Evolutionary conservation across 1,139 yeast species (phyloP).

Genomic region (Geotrichum cucujoidarum): DNA sequence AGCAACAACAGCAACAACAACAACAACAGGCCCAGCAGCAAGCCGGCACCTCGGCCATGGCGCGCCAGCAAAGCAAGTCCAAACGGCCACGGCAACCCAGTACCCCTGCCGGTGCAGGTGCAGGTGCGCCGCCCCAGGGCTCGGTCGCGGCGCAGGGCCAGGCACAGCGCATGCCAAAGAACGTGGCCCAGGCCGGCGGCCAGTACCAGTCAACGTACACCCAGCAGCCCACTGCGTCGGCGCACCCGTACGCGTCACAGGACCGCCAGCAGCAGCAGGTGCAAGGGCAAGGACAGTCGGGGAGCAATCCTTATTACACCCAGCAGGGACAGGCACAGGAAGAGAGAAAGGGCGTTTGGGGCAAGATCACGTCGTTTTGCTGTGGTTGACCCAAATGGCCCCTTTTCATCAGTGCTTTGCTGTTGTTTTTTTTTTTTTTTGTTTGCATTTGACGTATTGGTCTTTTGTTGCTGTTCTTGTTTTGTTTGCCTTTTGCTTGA

Average conservation of each 20-base stretch:
- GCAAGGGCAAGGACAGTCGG: constrained; percentile 16
- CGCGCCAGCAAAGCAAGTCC: constrained; percentile 34
- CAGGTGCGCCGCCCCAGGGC: constrained; percentile 2
- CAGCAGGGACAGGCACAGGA: constrained; percentile 23
- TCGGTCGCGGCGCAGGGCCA: background rate
- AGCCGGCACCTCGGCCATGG: constrained; percentile 33
- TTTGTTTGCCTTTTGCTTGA: no score
- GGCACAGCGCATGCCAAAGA: constrained; percentile 17
- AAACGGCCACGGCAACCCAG: constrained; percentile 26
- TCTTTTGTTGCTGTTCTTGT: background rate
- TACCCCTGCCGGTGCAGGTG: constrained; percentile 12
- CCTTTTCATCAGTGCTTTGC: background rate
- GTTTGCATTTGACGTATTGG: background rate
- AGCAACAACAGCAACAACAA: constrained; percentile 19
- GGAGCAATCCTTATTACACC: constrained; percentile 17
- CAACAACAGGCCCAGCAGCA: constrained; percentile 25
- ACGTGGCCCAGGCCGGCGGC: constrained; percentile 17
- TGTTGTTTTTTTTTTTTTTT: background rate
- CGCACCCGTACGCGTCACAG: constrained; percentile 21
- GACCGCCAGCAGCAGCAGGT: constrained; percentile 5
- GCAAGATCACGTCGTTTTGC: constrained; percentile 25
- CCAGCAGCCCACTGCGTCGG: constrained; percentile 23
- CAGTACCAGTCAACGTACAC: constrained; percentile 20
- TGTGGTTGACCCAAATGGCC: constrained; percentile 1
- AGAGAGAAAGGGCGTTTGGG: constrained; percentile 34